phyloP scores from a whole-genome alignment of 2,329 filamentous ascomycete genomes.

The Trichoderma cornu-damae region DNA sequence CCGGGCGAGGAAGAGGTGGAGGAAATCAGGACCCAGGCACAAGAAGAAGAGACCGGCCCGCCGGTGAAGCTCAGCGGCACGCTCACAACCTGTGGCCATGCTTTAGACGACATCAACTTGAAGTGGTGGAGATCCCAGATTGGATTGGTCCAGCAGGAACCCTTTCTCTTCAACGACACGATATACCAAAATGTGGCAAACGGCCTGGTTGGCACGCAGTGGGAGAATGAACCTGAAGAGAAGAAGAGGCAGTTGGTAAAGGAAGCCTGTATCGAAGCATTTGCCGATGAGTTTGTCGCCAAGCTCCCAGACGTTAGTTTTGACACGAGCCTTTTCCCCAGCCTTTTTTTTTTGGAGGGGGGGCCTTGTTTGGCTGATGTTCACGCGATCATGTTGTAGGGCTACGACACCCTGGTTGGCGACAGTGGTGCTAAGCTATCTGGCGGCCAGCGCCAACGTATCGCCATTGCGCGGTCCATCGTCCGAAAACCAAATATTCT shows the following conservation, averaged over 20 bases:
- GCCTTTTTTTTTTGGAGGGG: too few species aligned
- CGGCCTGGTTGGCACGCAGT: conserved; percentile 50
- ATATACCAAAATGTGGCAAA: conserved; percentile 59
- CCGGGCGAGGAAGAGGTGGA: conserved; percentile 29
- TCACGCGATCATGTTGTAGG: conserved; percentile 37
- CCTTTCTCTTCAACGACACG: conserved; percentile 62
- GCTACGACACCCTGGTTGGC: conserved; percentile 69
- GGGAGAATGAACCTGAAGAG: conserved; percentile 49
- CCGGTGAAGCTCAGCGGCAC: conserved; percentile 41
- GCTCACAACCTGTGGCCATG: conserved; percentile 49
- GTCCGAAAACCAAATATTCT: conserved; percentile 66
- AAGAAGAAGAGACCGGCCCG: conserved; percentile 39
- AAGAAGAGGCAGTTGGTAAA: conserved; percentile 55
- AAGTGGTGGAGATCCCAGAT: conserved; percentile 61
- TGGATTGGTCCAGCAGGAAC: conserved; percentile 63
- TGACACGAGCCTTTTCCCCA: background rate
- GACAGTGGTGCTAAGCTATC: conserved; percentile 73
- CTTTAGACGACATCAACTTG: conserved; percentile 54
- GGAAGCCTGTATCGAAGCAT: conserved; percentile 61
- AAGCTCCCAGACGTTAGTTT: conserved; percentile 51
- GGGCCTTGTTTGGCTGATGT: background rate
- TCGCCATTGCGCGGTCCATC: conserved; percentile 72
- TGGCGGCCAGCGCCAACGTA: conserved; percentile 79
- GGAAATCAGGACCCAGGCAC: conserved; percentile 28
- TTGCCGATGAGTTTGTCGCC: conserved; percentile 64